Base-by-base conservation (phyloP, 1,284 basidiomycete species). In the Ceratobasidium sp. region DNA sequence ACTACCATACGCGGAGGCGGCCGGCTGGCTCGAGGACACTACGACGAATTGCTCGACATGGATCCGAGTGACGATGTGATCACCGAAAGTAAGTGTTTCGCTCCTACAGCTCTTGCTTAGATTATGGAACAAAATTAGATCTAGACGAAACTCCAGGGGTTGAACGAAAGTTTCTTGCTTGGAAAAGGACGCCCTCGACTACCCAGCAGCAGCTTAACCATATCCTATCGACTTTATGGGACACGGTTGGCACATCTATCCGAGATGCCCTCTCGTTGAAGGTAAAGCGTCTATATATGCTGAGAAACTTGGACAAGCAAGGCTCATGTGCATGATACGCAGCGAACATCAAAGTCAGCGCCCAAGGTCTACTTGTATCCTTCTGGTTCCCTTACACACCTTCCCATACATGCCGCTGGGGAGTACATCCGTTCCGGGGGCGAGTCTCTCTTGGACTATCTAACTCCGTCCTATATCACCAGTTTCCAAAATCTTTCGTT, bases 351-450 rank as follows among this genome's bases (percentile, higher is more conserved):
- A 26, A 38, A 38, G 6, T 10, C 20, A 26, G 26, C 66, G 2
- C 66, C 66, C 50, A 68, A 68, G 38, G 66, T 68, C 3, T 68
- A 68, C 26, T 28, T 68, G 7, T 68, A 68, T 28, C 48, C 66
- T 13, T 50, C 66, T n/a, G 66, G 66, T 15, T 33, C 48, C 12
- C 48, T 68, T 12, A 54, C 66, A 23, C 46, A 56, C 15, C 46
- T 68, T 6, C 66, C 66, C 33, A 68, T 68, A 48, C 66, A 68
- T n/a, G 66, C 66, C 17, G 46, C 66, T n/a, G 66, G 66, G 26
- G 66, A 52, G 26, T 54, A 56, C n/a, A 40, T 26, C 7, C 46
- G 48, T 33, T 17, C 46, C 20, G 48, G 28, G 10, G 33, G 66
- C 26, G 66, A 68, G 20, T 44, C 66, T 5, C 66, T 68, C 50